Percentiles rank a stretch among this genome's conserved stretches.
Conservation (phyloP, 495 filamentous ascomycete genomes). For the Tuber aestivum region DNA sequence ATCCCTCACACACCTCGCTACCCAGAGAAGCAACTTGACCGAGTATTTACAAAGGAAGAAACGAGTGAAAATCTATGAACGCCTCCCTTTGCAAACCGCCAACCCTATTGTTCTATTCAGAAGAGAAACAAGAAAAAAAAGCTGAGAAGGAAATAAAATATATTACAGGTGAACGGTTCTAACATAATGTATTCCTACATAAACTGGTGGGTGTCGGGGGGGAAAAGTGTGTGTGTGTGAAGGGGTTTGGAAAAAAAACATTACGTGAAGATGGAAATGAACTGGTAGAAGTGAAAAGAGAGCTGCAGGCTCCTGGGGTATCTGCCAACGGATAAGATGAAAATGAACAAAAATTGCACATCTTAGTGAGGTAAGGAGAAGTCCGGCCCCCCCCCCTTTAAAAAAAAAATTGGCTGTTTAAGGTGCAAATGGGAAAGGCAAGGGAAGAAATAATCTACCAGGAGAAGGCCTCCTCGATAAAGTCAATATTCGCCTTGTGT, state of each 20-base stretch:
- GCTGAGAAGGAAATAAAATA: neutral
- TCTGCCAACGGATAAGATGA: neutral
- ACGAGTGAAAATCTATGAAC: neutral
- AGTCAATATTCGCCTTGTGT: constrained; percentile 66
- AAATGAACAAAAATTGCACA: too few relatives aligned
- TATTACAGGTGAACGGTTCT: neutral
- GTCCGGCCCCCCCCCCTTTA: too few relatives aligned
- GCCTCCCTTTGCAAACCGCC: neutral
- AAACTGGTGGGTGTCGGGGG: neutral
- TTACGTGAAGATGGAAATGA: neutral
- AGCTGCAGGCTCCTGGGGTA: neutral
- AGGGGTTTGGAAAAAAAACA: neutral
- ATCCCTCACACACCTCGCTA: too few relatives aligned
- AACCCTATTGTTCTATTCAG: neutral
- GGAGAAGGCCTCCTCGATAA: constrained; percentile 91
- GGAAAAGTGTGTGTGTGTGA: neutral
- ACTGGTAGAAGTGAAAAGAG: neutral
- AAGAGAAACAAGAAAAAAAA: neutral
- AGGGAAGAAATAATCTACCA: constrained; percentile 50
- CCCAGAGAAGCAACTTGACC: neutral
- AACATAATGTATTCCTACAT: neutral
- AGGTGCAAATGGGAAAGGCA: constrained; percentile 14
- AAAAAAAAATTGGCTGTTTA: constrained; percentile 24
- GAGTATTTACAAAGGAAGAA: neutral
- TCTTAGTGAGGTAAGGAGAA: neutral